Base-by-base conservation (phyloP, 768 basidiomycete genomes). In the Crucibulum laeve region DNA sequence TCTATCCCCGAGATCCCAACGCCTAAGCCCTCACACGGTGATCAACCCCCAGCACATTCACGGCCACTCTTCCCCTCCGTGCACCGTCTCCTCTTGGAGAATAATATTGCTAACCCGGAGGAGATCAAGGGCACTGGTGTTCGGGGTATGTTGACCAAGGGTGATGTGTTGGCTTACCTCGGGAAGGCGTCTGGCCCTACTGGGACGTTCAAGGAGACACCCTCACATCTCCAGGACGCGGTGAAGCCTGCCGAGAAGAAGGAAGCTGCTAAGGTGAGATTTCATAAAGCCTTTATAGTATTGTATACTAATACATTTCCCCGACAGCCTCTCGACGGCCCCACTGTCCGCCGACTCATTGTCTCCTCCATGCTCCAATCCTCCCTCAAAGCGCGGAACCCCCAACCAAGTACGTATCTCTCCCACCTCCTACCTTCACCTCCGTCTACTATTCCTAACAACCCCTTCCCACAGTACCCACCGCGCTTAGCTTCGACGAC, bases 81-180 rank as follows among this genome's bases (percentile, higher is more conserved):
- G 1, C 65, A 82, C 33, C 86, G 94, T 43, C 73, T 93, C 38
- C 73, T 95, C 13, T 63, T 77, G n/a, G 75, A 87, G 47, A 63
- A 88, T 55, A 67, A 63, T 39, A 68, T 92, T 49, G 54, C 68
- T 4, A 73, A 84, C 48, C 66, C 78, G 18, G 77, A 79, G 40
- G 69, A 71, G 43, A 87, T 99, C 59, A 85, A 84, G 49, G 93
- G 88, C 4, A 95, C 92, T 2, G 95, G 95, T 38, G 72, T 89
- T 41, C 77, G 88, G 26, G 95, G 96, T 11, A 94, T 93, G 86
- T 62, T 98, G 47, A 98, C 94, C 38, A 97, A 97, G 63, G 96
- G 96, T 8, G 95, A 99, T 58, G 84, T 98, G 1, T 74, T 99
- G 22, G 69, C 90, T 2, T 83, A 80, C 64, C 71, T 96, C 4